Base-by-base conservation (phyloP, 305 asterid genomes). In the Withania somnifera region DNA sequence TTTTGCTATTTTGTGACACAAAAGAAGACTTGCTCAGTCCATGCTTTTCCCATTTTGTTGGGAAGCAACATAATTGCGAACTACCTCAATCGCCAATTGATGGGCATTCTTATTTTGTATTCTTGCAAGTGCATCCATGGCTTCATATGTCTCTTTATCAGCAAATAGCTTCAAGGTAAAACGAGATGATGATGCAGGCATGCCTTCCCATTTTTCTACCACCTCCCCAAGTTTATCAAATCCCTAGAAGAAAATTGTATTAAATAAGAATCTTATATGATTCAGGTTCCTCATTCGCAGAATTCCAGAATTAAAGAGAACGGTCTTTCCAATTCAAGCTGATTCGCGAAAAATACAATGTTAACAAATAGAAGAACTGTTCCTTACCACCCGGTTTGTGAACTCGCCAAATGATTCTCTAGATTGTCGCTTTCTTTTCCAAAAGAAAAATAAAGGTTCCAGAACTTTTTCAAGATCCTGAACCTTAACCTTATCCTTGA, bases 391-490 rank as follows among this genome's bases (percentile, higher is more conserved):
- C 81, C 99, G 99, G 90, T 86, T 89, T 66, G 96, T 84, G 90
- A 94, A 95, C 87, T 90, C 93, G 34, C 99, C 99, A 50, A 95
- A 92, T 85, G 97, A 91, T 91, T 95, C 99, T 71, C 86, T 91
- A 5, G 97, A 83, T 7, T 76, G 86, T 56, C 98, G 88, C 88
- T 89, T 88, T 78, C 90, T 87, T 86, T 91, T 95, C 99, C 99
- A 95, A 90, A 91, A 83, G 87, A 89, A 94, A 87, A 95, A 94
- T 84, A 95, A 78, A 53, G 99, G 99, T 84, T 91, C 99, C 78
- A 95, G 79, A 85, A 95, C 97, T 82, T 89, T 94, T 91, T 94
- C 99, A 60, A 95, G 92, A 88, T 90, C 92, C 9, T 95, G 98
- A 82, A 95, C 67, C 91, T 95, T 95, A 84, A 94, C 97, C 89